Conservation (phyloP, 805 yeast genomes). For the Pichia scutulata region DNA sequence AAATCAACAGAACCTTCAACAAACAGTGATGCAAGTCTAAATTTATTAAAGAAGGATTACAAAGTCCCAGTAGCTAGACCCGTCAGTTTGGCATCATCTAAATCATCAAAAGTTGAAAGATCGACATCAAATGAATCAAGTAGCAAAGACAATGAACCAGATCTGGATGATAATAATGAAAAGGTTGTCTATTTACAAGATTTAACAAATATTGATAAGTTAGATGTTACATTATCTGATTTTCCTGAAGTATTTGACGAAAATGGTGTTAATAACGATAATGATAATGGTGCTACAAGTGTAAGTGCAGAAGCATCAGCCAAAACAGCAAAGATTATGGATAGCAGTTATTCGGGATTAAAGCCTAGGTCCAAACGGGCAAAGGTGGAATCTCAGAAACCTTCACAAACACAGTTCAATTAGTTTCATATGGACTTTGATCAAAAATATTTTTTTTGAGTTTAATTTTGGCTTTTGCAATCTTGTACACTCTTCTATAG, state of each 20-base stretch:
- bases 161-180: neutral
- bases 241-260: neutral
- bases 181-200: neutral
- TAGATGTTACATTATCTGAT: neutral
- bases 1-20: neutral
- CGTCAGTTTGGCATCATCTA: too few species aligned
- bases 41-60: neutral
- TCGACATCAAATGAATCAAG: neutral
- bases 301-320: neutral
- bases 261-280: neutral
- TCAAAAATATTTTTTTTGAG: too few species aligned
- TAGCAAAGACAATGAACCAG: neutral
- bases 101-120: too few species aligned
- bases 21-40: neutral
- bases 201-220: slow-evolving; percentile 1
- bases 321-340: neutral
- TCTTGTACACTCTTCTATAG: too few species aligned
- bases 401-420: neutral
- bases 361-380: neutral
- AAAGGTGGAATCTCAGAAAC: neutral
- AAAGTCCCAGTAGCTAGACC: too few species aligned
- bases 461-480: too few species aligned
- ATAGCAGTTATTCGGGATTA: neutral
- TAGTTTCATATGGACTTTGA: neutral
- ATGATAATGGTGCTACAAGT: neutral